Conservation (phyloP, 73 alveolate genomes). For the Blepharisma japonicum region DNA sequence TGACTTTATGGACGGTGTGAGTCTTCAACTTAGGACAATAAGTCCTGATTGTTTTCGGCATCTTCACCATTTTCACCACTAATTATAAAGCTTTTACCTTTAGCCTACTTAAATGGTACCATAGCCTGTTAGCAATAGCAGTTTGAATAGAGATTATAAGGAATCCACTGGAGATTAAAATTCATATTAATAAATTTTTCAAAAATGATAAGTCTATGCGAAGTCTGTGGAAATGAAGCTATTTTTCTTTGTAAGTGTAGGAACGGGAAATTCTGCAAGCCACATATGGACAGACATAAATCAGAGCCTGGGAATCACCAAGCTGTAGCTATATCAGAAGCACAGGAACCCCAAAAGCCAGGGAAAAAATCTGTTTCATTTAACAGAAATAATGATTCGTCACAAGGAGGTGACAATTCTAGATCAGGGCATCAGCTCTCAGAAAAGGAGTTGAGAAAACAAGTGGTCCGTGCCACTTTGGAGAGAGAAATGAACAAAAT, state of each 20-base stretch:
- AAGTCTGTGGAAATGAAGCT: background rate
- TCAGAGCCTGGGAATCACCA: background rate
- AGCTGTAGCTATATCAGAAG: background rate
- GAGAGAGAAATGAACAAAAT: slow-evolving; percentile 16
- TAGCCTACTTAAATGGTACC: no score
- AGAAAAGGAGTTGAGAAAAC: background rate
- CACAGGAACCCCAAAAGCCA: background rate
- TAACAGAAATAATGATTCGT: background rate
- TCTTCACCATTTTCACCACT: slow-evolving; percentile 53
- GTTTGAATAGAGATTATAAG: no score
- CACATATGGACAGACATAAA: background rate
- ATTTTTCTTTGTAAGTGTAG: background rate
- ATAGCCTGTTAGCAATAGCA: no score
- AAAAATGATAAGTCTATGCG: background rate
- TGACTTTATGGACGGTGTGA: slow-evolving; percentile 75
- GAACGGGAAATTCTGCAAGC: background rate
- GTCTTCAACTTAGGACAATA: slow-evolving; percentile 72
- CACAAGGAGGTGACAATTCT: background rate
- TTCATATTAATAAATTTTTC: no score
- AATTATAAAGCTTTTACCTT: no score
- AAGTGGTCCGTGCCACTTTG: background rate
- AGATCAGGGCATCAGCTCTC: background rate
- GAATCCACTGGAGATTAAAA: no score
- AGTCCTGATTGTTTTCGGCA: slow-evolving; percentile 78
- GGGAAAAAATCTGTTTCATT: slow-evolving; percentile 27